Evolutionary conservation across 345 rosid species (phyloP).

Genomic region (Psidium guajava): DNA sequence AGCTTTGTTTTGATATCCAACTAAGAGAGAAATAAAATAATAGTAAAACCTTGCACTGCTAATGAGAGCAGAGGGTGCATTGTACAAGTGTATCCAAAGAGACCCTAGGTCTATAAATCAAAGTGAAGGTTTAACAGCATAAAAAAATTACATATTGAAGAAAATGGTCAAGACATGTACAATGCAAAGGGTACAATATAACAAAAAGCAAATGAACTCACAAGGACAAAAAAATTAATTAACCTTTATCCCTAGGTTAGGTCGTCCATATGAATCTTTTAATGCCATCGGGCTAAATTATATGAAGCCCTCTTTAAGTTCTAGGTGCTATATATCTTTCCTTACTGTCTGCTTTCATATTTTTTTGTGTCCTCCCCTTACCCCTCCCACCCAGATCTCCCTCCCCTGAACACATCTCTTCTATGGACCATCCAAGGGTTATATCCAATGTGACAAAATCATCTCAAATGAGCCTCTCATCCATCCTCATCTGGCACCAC

Average conservation of each 20-base stretch:
- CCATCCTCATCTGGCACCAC: neutral
- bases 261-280: neutral
- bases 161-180: neutral
- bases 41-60: neutral
- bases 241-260: neutral
- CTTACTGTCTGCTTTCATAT: neutral
- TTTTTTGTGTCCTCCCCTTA: neutral
- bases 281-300: neutral
- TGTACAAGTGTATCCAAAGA: neutral
- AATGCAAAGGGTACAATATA: neutral
- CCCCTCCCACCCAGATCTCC: neutral
- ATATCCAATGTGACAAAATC: neutral
- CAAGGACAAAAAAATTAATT: neutral
- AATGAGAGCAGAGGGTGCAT: neutral
- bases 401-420: neutral
- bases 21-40: conserved; percentile 17
- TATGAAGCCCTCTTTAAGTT: neutral
- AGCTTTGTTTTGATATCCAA: conserved; percentile 84
- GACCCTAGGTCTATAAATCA: neutral
- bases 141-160: neutral
- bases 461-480: neutral
- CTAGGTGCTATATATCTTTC: neutral
- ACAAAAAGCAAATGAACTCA: neutral
- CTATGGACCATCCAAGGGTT: neutral
- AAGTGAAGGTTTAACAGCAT: neutral